phyloP scores from a whole-genome alignment of 192 early-diverging fungal species.

The Coemansia sp. region DNA sequence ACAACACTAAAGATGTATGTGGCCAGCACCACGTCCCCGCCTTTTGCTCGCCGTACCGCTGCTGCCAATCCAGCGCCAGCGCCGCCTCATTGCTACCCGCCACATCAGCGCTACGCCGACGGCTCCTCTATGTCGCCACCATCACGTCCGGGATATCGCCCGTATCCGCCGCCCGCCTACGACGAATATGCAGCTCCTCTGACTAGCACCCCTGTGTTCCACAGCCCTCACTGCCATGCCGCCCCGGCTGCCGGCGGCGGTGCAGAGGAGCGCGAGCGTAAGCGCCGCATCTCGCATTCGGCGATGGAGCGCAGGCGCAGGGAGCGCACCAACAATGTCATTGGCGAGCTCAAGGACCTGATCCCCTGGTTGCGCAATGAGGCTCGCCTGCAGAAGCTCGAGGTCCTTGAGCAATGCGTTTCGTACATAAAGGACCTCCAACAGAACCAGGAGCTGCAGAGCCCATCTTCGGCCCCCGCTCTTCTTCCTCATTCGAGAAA shows the following conservation, averaged over 20 bases:
- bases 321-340: slow-evolving; percentile 82
- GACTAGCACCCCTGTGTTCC: not conserved
- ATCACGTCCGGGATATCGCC: not conserved
- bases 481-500: not conserved
- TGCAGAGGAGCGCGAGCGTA: slow-evolving; percentile 59
- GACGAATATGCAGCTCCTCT: not conserved
- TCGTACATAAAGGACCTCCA: slow-evolving; percentile 44
- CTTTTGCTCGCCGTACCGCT: not conserved
- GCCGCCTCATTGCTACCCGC: not conserved
- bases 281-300: slow-evolving; percentile 79
- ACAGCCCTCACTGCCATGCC: slow-evolving; percentile 5
- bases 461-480: not conserved
- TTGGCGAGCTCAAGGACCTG: slow-evolving; percentile 70
- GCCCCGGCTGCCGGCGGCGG: not conserved
- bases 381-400: slow-evolving; percentile 41
- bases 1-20: not conserved
- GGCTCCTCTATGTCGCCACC: not conserved
- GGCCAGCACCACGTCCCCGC: not conserved
- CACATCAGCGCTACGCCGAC: not conserved
- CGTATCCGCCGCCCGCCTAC: not conserved
- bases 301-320: slow-evolving; percentile 81
- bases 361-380: slow-evolving; percentile 56
- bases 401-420: slow-evolving; percentile 37
- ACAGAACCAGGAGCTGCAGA: not conserved
- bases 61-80: not conserved